These are phyloP conservation scores for Candida khao-thaluensis DNA, from an alignment of 805 yeast genomes.

Conservation along the genomic window DNA sequence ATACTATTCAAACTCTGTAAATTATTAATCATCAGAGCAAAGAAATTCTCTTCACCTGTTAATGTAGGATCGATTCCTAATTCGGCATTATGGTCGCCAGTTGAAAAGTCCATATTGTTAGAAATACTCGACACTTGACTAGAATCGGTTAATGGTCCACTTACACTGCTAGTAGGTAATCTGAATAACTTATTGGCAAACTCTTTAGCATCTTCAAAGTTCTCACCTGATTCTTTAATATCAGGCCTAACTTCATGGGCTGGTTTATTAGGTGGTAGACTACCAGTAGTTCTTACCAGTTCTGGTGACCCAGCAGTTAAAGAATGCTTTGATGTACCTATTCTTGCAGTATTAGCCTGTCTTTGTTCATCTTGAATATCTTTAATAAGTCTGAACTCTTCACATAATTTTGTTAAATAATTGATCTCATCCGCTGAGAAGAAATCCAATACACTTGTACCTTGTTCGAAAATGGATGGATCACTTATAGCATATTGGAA, in stretches of 20 bases:
- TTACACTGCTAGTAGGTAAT: not conserved
- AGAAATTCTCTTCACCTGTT: conserved; percentile 6
- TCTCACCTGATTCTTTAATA: not conserved
- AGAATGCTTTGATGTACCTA: conserved; percentile 1
- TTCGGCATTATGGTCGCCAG: conserved; percentile 1
- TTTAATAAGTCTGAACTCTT: conserved; percentile 39
- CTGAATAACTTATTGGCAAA: conserved; percentile 3
- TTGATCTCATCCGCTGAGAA: conserved; percentile 35
- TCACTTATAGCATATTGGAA: conserved; percentile 31
- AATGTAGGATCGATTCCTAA: conserved; percentile 1
- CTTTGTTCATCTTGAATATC: conserved; percentile 22
- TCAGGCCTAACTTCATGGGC: conserved; percentile 2
- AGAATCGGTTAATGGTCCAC: not conserved
- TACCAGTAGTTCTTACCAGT: not conserved
- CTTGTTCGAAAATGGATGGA: conserved; percentile 30
- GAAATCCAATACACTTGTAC: conserved; percentile 40
- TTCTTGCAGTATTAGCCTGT: conserved; percentile 7
- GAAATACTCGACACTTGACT: conserved; percentile 2
- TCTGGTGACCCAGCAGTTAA: conserved; percentile 6
- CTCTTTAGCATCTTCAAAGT: not conserved
- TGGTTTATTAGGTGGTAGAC: conserved; percentile 8
- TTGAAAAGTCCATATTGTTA: not conserved
- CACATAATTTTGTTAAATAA: conserved; percentile 35
- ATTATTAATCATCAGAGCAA: conserved; percentile 6
- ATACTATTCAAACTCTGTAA: conserved; percentile 10